Percentiles rank a stretch among this genome's conserved stretches.
Evolutionary conservation across 2,329 filamentous ascomycete species (phyloP).

Genomic region (Cladophialophora exuberans): DNA sequence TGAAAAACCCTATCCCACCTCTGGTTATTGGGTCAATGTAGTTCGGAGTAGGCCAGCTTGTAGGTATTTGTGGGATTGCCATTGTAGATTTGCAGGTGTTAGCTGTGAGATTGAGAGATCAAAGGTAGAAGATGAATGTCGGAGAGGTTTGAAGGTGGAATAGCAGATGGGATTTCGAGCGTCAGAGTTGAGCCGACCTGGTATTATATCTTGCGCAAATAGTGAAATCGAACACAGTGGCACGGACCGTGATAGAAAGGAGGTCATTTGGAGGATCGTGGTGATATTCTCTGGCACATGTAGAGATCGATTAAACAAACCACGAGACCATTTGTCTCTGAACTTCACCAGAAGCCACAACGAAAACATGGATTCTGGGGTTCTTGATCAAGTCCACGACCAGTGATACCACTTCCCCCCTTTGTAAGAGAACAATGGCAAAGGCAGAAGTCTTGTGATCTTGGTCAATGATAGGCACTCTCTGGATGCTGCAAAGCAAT

Average conservation of each 20-base stretch:
- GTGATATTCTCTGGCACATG: not conserved
- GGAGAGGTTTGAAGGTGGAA: too few species aligned
- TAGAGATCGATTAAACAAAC: too few species aligned
- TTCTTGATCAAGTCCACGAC: too few species aligned
- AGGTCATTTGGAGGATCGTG: not conserved
- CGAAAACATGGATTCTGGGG: too few species aligned
- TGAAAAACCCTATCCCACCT: slow-evolving; percentile 17
- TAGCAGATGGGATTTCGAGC: not conserved
- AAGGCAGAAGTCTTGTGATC: too few species aligned
- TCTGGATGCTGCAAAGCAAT: too few species aligned
- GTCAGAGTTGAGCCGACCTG: not conserved
- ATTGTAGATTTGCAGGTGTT: not conserved
- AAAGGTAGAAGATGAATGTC: not conserved
- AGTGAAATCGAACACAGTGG: not conserved
- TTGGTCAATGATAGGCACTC: too few species aligned
- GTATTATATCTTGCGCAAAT: not conserved
- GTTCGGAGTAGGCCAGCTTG: slow-evolving; percentile 21
- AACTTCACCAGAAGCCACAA: too few species aligned
- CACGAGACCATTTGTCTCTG: too few species aligned
- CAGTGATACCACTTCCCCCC: too few species aligned
- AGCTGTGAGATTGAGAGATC: not conserved
- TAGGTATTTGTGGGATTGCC: slow-evolving; percentile 1
- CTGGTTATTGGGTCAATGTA: slow-evolving; percentile 16
- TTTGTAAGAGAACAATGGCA: too few species aligned
- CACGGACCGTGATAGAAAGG: too few species aligned